Percentiles rank a stretch among this genome's conserved stretches.
phyloP scores from a whole-genome alignment of 805 yeast species.

The Candida stauntonica region DNA sequence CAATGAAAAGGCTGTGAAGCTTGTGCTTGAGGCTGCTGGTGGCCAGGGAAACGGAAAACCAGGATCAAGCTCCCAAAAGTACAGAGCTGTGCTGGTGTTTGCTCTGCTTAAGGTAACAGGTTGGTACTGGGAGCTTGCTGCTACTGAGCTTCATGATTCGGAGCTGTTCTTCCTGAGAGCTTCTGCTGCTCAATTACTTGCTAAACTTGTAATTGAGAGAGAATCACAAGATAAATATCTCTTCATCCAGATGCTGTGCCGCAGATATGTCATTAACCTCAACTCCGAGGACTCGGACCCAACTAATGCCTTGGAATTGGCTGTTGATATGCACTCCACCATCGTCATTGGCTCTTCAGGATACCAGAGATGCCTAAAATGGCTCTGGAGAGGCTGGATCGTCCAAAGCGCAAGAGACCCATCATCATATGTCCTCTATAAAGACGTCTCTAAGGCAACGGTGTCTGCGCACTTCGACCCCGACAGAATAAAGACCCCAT shows the following conservation, averaged over 20 bases:
- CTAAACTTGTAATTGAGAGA: constrained; percentile 62
- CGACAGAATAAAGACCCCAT: constrained; percentile 78
- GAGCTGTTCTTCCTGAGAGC: constrained; percentile 58
- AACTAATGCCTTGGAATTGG: constrained; percentile 74
- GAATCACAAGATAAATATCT: constrained; percentile 52
- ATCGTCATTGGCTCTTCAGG: constrained; percentile 75
- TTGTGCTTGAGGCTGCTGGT: constrained; percentile 74
- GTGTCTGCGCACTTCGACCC: constrained; percentile 70
- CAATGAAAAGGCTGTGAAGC: constrained; percentile 50
- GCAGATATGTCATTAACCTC: constrained; percentile 62
- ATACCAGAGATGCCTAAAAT: constrained; percentile 78
- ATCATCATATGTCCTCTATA: constrained; percentile 60
- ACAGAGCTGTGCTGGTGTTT: constrained; percentile 65
- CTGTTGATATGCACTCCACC: constrained; percentile 81
- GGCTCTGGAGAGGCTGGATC: constrained; percentile 95
- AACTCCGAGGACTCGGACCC: constrained; percentile 61
- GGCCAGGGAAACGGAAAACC: constrained; percentile 59
- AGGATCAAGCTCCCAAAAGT: constrained; percentile 54
- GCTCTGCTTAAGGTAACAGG: constrained; percentile 68
- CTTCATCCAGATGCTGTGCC: constrained; percentile 73
- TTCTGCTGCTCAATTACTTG: constrained; percentile 68
- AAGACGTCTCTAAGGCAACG: constrained; percentile 50
- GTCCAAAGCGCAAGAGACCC: constrained; percentile 71
- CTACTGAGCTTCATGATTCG: constrained; percentile 61
- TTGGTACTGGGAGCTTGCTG: constrained; percentile 68